A percentile compares a stretch with the other conserved stretches of the same genome.
Conservation (phyloP, 2,329 filamentous ascomycete species). For the Penicillium hordei region DNA sequence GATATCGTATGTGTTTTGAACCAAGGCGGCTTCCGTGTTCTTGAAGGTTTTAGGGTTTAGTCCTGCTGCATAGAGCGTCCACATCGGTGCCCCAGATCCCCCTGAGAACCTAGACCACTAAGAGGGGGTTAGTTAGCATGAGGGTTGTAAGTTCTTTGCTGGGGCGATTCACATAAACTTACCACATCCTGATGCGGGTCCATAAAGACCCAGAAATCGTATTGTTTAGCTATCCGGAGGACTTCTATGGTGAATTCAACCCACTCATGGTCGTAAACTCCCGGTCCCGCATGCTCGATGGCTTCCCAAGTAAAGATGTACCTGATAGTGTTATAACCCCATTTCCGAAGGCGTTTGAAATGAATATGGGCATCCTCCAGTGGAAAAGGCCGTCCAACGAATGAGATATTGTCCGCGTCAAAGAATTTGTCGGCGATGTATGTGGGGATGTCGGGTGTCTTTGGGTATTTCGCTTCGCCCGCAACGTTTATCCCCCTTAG, state of each 20-base stretch:
- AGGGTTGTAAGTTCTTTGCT: neutral
- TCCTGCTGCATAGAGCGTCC: constrained; percentile 94
- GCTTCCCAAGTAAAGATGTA: constrained; percentile 99
- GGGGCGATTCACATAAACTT: constrained; percentile 41
- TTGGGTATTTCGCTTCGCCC: constrained; percentile 86
- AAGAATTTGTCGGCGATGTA: constrained; percentile 79
- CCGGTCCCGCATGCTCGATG: constrained; percentile 89
- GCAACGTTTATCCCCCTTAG: constrained; percentile 93
- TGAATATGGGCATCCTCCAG: constrained; percentile 80
- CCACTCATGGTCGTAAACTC: constrained; percentile 90
- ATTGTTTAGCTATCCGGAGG: constrained; percentile 78
- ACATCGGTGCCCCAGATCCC: constrained; percentile 93
- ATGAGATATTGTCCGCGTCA: constrained; percentile 86
- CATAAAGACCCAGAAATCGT: constrained; percentile 97
- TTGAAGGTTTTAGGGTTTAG: constrained; percentile 83
- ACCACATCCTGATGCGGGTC: constrained; percentile 98
- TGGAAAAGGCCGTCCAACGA: constrained; percentile 80
- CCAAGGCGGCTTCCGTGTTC: constrained; percentile 84
- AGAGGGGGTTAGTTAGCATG: constrained; percentile 29
- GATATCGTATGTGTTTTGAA: constrained; percentile 89
- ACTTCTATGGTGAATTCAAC: constrained; percentile 87
- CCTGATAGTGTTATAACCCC: constrained; percentile 93
- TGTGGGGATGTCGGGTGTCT: constrained; percentile 75
- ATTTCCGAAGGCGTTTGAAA: constrained; percentile 80
- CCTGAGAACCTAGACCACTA: constrained; percentile 93